Evolutionary conservation across 2,329 filamentous ascomycete genomes (phyloP).

Genomic region (Gyromitra esculenta): DNA sequence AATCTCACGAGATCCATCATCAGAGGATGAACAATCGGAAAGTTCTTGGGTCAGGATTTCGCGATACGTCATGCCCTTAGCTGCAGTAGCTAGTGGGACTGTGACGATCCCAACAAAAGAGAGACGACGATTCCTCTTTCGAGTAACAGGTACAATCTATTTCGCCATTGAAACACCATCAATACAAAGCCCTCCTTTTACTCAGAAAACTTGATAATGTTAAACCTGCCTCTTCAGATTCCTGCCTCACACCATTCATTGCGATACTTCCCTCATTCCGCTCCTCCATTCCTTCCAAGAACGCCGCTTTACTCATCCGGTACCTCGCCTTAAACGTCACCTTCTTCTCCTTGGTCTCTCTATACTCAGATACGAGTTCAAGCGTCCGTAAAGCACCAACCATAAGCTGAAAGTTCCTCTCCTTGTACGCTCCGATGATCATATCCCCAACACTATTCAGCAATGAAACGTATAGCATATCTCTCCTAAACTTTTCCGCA

Average conservation of each 20-base stretch:
- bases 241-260: background rate
- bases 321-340: background rate
- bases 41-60: background rate
- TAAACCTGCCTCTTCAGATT: background rate
- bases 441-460: constrained; percentile 2
- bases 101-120: background rate
- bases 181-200: background rate
- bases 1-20: background rate
- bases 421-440: background rate
- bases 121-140: background rate
- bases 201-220: background rate
- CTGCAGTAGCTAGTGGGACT: background rate
- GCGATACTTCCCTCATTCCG: background rate
- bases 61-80: background rate
- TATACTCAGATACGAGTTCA: background rate
- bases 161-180: background rate
- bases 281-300: background rate
- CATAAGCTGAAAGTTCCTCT: background rate
- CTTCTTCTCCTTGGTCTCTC: background rate
- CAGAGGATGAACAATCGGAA: background rate
- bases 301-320: background rate
- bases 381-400: background rate
- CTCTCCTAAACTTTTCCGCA: background rate
- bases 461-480: background rate
- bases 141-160: background rate